These are phyloP conservation scores for Oemleria cerasiformis DNA, from an alignment of 306 rosid species.

Conservation along the genomic window DNA sequence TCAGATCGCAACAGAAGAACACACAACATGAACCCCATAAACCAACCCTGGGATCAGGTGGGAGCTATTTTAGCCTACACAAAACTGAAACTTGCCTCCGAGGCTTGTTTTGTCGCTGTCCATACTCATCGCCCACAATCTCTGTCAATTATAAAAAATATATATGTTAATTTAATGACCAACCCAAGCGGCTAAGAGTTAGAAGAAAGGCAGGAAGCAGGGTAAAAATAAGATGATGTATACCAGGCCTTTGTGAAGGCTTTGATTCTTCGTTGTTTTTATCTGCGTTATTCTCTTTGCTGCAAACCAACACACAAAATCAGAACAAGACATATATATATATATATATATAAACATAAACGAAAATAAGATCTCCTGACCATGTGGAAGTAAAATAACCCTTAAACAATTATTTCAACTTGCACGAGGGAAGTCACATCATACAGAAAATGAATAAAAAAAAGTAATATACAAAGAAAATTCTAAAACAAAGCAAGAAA, in stretches of 20 bases:
- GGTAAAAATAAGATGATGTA: constrained; percentile 2
- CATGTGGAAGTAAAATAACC: background rate
- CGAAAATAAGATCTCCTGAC: background rate
- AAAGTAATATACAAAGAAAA: background rate
- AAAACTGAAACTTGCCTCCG: constrained; percentile 60
- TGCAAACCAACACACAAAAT: constrained; percentile 33
- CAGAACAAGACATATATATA: background rate
- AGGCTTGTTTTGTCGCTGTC: constrained; percentile 86
- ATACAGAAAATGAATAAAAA: background rate
- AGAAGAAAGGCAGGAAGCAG: background rate
- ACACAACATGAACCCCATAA: background rate
- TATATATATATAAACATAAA: background rate
- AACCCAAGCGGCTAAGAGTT: background rate
- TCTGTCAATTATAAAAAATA: constrained; percentile 41
- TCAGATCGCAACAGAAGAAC: constrained; percentile 14
- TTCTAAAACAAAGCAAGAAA: background rate
- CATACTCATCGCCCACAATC: constrained; percentile 68
- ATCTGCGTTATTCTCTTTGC: constrained; percentile 59
- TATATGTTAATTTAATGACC: background rate
- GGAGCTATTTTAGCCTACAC: background rate
- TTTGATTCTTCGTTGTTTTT: constrained; percentile 62
- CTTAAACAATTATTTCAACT: background rate
- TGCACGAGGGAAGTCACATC: background rate
- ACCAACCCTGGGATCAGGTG: constrained; percentile 8
- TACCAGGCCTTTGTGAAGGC: constrained; percentile 77